Evolutionary conservation across 2,329 filamentous ascomycete species (phyloP).

Genomic region (Aspergillus glaucus): DNA sequence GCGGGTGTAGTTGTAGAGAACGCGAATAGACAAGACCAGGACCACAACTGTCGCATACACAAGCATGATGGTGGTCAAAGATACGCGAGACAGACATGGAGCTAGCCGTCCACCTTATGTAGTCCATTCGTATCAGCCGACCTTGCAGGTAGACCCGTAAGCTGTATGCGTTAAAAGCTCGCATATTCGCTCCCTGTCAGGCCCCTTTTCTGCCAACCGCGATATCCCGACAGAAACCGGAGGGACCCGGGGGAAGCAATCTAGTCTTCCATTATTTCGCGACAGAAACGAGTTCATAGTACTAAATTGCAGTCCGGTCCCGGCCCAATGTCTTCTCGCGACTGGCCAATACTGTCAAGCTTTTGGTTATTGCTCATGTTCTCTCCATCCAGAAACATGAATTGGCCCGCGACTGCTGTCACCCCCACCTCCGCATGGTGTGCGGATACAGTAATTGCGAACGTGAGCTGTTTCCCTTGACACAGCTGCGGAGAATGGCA

Average conservation of each 20-base stretch:
- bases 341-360: too few species aligned
- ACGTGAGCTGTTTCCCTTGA: background rate
- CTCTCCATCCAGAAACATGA: too few species aligned
- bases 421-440: background rate
- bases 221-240: slow-evolving; percentile 13
- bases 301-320: background rate
- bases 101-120: background rate
- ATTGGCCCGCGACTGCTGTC: background rate
- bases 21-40: slow-evolving; percentile 1
- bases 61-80: slow-evolving; percentile 6
- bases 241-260: background rate
- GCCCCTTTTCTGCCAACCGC: slow-evolving; percentile 8
- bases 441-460: background rate
- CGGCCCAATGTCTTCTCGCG: too few species aligned
- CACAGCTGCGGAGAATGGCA: background rate
- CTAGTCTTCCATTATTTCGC: background rate
- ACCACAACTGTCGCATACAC: slow-evolving; percentile 6
- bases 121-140: background rate
- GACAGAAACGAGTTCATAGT: background rate
- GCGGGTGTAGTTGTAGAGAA: slow-evolving; percentile 10
- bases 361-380: too few species aligned
- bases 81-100: background rate
- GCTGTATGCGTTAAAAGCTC: background rate
- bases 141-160: background rate
- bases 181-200: background rate